Conservation (phyloP, 1,139 yeast genomes). For the Yamadazyma sp. region DNA sequence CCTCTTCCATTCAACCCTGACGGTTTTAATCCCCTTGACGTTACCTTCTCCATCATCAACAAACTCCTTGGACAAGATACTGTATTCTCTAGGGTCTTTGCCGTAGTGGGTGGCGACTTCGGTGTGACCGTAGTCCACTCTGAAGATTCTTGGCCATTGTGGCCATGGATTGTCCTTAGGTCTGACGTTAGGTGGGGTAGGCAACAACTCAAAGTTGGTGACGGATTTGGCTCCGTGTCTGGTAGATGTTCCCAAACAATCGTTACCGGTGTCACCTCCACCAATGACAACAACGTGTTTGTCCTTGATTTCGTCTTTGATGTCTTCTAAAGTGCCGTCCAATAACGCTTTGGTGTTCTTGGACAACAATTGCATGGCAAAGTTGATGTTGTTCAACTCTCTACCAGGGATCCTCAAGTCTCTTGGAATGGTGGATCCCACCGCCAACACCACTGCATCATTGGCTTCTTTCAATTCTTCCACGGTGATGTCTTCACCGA, state of each 20-base stretch:
- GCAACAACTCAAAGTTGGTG: slow-evolving; percentile 89
- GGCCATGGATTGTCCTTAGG: slow-evolving; percentile 99
- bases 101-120: slow-evolving; percentile 95
- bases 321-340: slow-evolving; percentile 76
- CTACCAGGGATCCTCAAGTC: slow-evolving; percentile 95
- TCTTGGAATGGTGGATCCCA: slow-evolving; percentile 95
- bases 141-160: slow-evolving; percentile 97
- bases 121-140: slow-evolving; percentile 96
- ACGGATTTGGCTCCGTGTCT: slow-evolving; percentile 98
- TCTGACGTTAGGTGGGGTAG: slow-evolving; percentile 84
- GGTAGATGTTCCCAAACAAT: slow-evolving; percentile 96
- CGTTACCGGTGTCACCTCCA: slow-evolving; percentile 99
- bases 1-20: slow-evolving; percentile 97
- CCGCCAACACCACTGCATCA: slow-evolving; percentile 91
- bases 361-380: slow-evolving; percentile 90
- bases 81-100: slow-evolving; percentile 95
- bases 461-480: slow-evolving; percentile 61
- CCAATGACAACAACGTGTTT: slow-evolving; percentile 95
- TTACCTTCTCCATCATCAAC: slow-evolving; percentile 93
- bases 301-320: slow-evolving; percentile 70
- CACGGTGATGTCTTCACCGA: slow-evolving; percentile 79
- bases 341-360: slow-evolving; percentile 88
- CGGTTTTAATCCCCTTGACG: slow-evolving; percentile 91
- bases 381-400: slow-evolving; percentile 83
- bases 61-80: slow-evolving; percentile 92